Base-by-base conservation (phyloP, 768 basidiomycete genomes). In the Clitopilus hobsonii region DNA sequence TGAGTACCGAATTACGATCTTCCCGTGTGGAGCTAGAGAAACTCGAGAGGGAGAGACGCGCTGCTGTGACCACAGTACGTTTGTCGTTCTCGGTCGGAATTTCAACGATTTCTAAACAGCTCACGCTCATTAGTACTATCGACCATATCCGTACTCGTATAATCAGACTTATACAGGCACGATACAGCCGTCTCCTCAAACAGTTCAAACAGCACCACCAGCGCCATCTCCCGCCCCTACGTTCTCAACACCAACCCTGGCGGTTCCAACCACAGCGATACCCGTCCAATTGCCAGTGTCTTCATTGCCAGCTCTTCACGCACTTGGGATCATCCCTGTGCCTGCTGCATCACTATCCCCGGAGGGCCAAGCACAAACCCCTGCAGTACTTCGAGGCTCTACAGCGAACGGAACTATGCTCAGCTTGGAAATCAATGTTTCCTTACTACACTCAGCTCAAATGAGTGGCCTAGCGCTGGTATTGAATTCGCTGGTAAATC, bases 371-470 rank as follows among this genome's bases (percentile, higher is more conserved):
- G 75, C 82, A 16, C 86, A 83, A 61, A 86, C 89, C 0, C 78
- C 86, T n/a, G 89, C 88, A n/a, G 80, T 92, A 14, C 73, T 91
- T 50, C 80, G 85, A 32, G 85, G 88, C 25, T 85, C 86, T 1
- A 83, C 84, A 2, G 79, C 83, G 6, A 84, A 89, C 62, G 89
- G 89, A 11, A 78, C 81, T 18, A 83, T 86, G 76, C 68, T 91
- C 55, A 87, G 79, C 64, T 70, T 93, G 53, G 90, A 92, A 58
- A 88, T 93, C 64, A 91, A 91, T 57, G 82, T 91, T 25, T 83
- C 84, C 14, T 68, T 85, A 18, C 73, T 93, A 53, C 86, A 89
- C 66, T 76, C 83, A 16, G 73, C 81, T n/a, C 90, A 92, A 63
- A 86, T 88, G 83, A 88, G 78, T 63, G 88, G 88, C 13, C 61